phyloP scores from a whole-genome alignment of 805 yeast species.

The Naumovozyma dairenensis region DNA sequence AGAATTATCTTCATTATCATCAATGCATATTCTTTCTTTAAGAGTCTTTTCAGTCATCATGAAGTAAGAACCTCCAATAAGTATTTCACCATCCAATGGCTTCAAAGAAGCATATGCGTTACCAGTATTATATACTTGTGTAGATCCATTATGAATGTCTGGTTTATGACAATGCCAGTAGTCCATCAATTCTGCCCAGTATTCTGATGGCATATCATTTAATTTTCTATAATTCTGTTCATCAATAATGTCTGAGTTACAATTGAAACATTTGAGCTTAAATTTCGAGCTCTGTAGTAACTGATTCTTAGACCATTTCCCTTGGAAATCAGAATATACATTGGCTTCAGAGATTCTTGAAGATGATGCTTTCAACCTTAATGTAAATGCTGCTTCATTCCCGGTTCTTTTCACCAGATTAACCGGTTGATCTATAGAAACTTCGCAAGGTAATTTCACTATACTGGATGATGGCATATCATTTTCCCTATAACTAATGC shows the following conservation, averaged over 20 bases:
- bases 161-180: conserved; percentile 97
- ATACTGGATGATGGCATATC: not conserved
- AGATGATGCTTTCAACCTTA: conserved; percentile 8
- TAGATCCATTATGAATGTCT: conserved; percentile 15
- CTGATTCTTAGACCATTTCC: conserved; percentile 21
- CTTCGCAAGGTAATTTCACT: not conserved
- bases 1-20: not conserved
- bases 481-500: not conserved
- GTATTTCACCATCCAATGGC: conserved; percentile 20
- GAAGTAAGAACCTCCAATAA: conserved; percentile 22
- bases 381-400: conserved; percentile 1
- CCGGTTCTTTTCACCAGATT: conserved; percentile 2
- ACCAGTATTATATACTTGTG: conserved; percentile 7
- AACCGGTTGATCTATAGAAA: not conserved
- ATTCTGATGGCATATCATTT: conserved; percentile 75
- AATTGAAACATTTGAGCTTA: conserved; percentile 10
- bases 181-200: conserved; percentile 93
- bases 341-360: conserved; percentile 6
- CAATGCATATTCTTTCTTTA: not conserved
- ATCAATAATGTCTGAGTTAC: conserved; percentile 8
- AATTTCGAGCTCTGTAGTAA: conserved; percentile 6
- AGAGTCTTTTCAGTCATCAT: conserved; percentile 10
- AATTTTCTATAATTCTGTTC: conserved; percentile 12
- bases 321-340: conserved; percentile 2
- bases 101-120: conserved; percentile 16